These are phyloP conservation scores for Fraxinus excelsior DNA, from an alignment of 257 asterid genomes.

Conservation along the genomic window DNA sequence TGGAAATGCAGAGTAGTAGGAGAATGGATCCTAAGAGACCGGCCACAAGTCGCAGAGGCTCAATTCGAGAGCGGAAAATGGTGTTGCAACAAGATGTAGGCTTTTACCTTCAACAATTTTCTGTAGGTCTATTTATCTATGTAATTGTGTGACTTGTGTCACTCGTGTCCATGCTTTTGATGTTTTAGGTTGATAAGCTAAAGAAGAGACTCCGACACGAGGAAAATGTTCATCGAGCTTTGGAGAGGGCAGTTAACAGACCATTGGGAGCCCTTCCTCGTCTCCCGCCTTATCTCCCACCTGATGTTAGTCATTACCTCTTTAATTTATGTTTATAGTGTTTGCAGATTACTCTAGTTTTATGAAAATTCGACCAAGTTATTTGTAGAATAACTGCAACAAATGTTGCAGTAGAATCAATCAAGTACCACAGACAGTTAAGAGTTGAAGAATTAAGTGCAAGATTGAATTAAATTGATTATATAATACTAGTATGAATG, in stretches of 20 bases:
- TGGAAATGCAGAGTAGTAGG: conserved; percentile 44
- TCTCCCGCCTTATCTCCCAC: conserved; percentile 88
- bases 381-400: background rate
- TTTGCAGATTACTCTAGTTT: background rate
- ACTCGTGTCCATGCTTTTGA: background rate
- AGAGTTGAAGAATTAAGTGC: background rate
- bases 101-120: background rate
- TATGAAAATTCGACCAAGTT: background rate
- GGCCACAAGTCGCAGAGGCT: conserved; percentile 42
- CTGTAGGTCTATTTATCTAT: background rate
- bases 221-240: conserved; percentile 90
- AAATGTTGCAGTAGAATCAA: conserved; percentile 3
- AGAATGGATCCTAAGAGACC: conserved; percentile 52
- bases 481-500: background rate
- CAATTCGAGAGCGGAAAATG: conserved; percentile 61
- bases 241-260: conserved; percentile 85
- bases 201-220: conserved; percentile 85
- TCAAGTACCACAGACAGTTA: background rate
- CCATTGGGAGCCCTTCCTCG: conserved; percentile 94
- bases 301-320: conserved; percentile 53
- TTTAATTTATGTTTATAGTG: background rate
- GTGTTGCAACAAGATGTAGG: conserved; percentile 82
- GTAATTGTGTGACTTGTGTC: too few species aligned
- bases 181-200: conserved; percentile 75
- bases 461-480: background rate